Conservation (phyloP, 495 filamentous ascomycete species). For the Hypomontagnella submonticulosa region DNA sequence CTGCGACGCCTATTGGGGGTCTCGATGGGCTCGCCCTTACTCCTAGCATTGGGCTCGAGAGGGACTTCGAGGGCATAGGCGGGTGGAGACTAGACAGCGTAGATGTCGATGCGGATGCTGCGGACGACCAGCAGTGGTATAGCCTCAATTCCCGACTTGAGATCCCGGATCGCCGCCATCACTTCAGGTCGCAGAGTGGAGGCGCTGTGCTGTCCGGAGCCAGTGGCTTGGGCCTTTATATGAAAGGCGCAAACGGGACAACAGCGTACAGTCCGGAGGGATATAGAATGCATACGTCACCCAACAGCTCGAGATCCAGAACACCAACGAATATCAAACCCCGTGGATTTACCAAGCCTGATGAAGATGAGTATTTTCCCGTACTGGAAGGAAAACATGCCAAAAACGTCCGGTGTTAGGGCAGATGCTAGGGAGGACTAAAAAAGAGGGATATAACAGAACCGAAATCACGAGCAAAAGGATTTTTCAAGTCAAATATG, state of each 20-base stretch:
- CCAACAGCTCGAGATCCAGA: slow-evolving; percentile 53
- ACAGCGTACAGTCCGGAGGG: slow-evolving; percentile 36
- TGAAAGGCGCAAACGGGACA: slow-evolving; percentile 31
- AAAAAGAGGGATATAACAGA: neutral
- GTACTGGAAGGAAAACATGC: slow-evolving; percentile 17
- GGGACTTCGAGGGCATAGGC: slow-evolving; percentile 89
- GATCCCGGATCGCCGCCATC: slow-evolving; percentile 61
- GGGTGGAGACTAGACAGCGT: slow-evolving; percentile 70
- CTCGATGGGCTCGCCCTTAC: slow-evolving; percentile 51
- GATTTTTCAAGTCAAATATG: neutral
- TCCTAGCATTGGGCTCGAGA: slow-evolving; percentile 58
- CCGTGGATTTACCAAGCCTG: slow-evolving; percentile 37
- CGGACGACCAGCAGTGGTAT: slow-evolving; percentile 75
- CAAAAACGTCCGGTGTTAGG: too few relatives aligned
- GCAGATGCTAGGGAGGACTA: slow-evolving; percentile 1
- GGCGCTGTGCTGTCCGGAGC: slow-evolving; percentile 40
- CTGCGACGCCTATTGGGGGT: slow-evolving; percentile 48
- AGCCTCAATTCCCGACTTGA: slow-evolving; percentile 79
- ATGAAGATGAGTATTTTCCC: slow-evolving; percentile 46
- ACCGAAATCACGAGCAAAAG: neutral
- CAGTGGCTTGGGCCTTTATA: slow-evolving; percentile 42
- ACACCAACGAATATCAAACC: slow-evolving; percentile 48
- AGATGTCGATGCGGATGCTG: slow-evolving; percentile 58
- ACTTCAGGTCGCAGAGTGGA: slow-evolving; percentile 53
- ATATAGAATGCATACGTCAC: slow-evolving; percentile 35